Conservation (phyloP, 2,329 filamentous ascomycete genomes). For the Monilinia vaccinii-corymbosi region DNA sequence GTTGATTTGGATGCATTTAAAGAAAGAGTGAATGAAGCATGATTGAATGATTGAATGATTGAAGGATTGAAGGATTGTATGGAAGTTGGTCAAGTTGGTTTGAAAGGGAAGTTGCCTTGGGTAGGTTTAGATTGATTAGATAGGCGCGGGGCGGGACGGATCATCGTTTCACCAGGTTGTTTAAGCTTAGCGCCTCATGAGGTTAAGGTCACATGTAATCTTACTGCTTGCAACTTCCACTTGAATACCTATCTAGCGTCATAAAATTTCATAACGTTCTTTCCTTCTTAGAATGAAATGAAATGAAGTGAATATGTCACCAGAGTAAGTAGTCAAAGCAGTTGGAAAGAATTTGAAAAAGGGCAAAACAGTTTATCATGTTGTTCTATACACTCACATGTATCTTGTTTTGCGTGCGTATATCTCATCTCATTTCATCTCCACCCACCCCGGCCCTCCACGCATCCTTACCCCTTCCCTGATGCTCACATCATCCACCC, state of each 20-base stretch:
- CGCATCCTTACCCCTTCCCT: background rate
- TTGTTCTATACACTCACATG: constrained; percentile 6
- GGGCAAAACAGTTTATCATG: constrained; percentile 1
- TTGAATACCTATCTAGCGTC: too few relatives aligned
- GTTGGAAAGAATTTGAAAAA: background rate
- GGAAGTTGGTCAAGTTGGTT: too few relatives aligned
- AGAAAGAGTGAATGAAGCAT: background rate
- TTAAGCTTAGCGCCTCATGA: too few relatives aligned
- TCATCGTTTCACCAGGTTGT: background rate
- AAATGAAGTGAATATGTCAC: background rate
- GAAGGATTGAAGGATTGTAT: background rate
- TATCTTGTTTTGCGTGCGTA: constrained; percentile 1
- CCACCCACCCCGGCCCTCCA: background rate
- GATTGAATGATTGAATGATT: background rate
- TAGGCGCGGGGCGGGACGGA: background rate
- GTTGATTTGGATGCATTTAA: background rate
- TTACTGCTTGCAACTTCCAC: too few relatives aligned
- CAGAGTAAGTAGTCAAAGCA: background rate
- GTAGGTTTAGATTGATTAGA: background rate
- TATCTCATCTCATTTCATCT: constrained; percentile 4
- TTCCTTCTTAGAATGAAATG: too few relatives aligned
- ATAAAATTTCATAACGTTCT: too few relatives aligned
- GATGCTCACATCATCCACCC: background rate
- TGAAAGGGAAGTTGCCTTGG: too few relatives aligned
- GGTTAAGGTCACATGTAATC: too few relatives aligned